phyloP scores from a whole-genome alignment of 2,329 filamentous ascomycete genomes.

The Calonectria pauciramosa region DNA sequence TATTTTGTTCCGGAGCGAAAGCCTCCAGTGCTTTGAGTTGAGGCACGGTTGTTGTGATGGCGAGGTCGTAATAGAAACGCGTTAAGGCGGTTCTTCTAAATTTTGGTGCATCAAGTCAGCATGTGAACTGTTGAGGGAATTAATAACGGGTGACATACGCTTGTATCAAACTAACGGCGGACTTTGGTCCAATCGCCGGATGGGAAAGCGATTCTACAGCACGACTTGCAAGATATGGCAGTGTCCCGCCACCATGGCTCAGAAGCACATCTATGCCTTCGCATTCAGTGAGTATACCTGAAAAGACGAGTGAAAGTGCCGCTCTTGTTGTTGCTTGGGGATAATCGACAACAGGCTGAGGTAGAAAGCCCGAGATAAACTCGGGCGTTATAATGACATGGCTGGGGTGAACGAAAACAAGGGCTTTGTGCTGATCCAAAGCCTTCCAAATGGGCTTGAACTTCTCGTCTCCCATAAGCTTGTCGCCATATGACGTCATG shows the following conservation, averaged over 20 bases:
- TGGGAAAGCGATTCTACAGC: neutral
- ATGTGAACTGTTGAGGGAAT: neutral
- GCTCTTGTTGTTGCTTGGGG: neutral
- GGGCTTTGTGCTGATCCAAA: neutral
- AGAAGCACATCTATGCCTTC: neutral
- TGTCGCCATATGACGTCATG: neutral
- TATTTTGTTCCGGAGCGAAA: neutral
- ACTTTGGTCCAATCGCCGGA: neutral
- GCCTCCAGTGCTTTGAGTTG: neutral
- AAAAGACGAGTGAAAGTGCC: neutral
- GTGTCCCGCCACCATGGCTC: neutral
- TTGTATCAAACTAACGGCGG: neutral
- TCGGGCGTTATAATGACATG: neutral
- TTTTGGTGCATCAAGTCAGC: neutral
- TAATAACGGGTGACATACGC: neutral
- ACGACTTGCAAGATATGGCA: neutral
- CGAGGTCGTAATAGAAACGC: neutral
- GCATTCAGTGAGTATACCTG: neutral
- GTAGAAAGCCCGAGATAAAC: neutral
- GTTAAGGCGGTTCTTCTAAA: neutral
- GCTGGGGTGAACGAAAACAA: neutral
- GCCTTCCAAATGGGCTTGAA: neutral
- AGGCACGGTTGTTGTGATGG: neutral
- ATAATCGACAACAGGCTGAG: neutral
- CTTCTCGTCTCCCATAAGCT: neutral